Conservation (phyloP, 176 grass and related monocot species). For the Raddia guianensis region DNA sequence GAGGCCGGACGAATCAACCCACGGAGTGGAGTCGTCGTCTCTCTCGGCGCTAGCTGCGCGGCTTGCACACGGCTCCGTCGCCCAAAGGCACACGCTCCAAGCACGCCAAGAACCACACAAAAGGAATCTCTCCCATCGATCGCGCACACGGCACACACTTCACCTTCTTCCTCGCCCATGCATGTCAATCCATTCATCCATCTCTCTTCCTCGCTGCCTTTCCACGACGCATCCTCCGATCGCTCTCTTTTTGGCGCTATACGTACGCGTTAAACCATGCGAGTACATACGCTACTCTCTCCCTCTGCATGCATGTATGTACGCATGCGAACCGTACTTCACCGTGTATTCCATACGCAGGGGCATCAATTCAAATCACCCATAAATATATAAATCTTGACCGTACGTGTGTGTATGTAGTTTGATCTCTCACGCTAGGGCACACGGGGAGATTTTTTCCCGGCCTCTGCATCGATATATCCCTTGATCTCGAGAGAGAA, state of each 20-base stretch:
- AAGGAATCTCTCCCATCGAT: conserved; percentile 19
- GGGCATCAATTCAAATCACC: no score
- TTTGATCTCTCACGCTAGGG: no score
- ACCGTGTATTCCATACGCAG: background rate
- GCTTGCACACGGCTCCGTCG: background rate
- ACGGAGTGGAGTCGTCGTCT: background rate
- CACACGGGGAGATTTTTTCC: background rate
- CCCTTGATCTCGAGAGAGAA: background rate
- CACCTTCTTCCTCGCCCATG: no score
- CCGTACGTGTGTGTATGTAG: no score
- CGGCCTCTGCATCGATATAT: no score
- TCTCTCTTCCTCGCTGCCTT: background rate
- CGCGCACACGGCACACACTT: background rate
- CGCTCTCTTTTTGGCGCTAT: background rate
- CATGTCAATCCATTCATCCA: background rate
- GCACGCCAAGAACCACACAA: background rate
- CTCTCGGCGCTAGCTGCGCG: background rate
- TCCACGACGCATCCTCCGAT: background rate
- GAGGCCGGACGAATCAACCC: no score
- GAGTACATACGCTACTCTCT: background rate
- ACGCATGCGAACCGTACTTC: background rate
- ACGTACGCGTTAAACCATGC: background rate
- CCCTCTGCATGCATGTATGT: background rate
- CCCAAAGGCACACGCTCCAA: background rate
- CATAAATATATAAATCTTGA: no score